Percentiles rank a stretch among this genome's conserved stretches.
These are phyloP conservation scores for Hysterium pulicare DNA, from an alignment of 2,329 filamentous ascomycete species.

Conservation along the genomic window DNA sequence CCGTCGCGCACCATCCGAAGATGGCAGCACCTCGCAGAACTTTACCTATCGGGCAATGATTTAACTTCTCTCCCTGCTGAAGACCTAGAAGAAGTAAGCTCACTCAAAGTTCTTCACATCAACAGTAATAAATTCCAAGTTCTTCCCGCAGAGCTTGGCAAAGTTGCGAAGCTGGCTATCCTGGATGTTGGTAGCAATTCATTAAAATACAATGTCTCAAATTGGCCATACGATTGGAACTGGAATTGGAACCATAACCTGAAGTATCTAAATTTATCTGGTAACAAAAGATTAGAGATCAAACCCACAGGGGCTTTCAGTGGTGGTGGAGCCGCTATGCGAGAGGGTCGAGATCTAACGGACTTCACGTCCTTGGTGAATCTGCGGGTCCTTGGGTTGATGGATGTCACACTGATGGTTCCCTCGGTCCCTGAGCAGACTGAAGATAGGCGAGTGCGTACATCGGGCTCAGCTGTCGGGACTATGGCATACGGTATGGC, in stretches of 20 bases:
- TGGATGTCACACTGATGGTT: constrained; percentile 95
- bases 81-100: constrained; percentile 84
- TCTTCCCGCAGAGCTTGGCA: constrained; percentile 88
- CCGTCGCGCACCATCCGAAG: constrained; percentile 82
- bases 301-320: constrained; percentile 61
- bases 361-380: constrained; percentile 85
- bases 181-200: constrained; percentile 93
- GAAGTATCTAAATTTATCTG: constrained; percentile 91
- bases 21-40: constrained; percentile 85
- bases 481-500: constrained; percentile 96
- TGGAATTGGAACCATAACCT: constrained; percentile 98
- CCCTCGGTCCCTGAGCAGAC: constrained; percentile 92
- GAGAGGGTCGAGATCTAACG: constrained; percentile 69
- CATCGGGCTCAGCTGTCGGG: constrained; percentile 91
- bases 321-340: constrained; percentile 42
- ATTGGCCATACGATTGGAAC: constrained; percentile 99
- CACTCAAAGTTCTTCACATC: constrained; percentile 86
- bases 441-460: constrained; percentile 90
- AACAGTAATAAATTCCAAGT: constrained; percentile 99
- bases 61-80: constrained; percentile 87
- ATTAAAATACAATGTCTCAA: constrained; percentile 97
- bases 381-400: constrained; percentile 83
- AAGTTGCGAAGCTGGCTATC: constrained; percentile 86
- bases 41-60: constrained; percentile 94
- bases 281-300: constrained; percentile 95